Base-by-base conservation (phyloP, 345 rosid species). In the Melastoma malabathricum region DNA sequence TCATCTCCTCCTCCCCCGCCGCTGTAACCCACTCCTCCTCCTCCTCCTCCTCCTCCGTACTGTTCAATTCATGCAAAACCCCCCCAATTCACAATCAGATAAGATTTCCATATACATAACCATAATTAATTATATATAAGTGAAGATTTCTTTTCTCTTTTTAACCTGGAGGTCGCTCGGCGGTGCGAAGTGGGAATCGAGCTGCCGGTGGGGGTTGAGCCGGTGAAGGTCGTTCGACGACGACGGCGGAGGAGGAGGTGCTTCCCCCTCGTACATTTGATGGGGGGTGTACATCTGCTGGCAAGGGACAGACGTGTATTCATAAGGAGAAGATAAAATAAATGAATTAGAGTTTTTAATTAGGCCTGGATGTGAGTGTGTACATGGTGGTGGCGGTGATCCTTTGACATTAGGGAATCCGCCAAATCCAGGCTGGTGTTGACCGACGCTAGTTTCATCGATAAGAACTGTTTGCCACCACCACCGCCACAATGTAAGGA, bases 1-100 rank as follows among this genome's bases (percentile, higher is more conserved):
- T 92, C 95, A 59, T 79, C 93, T n/a, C n/a, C n/a, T n/a, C n/a
- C n/a, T n/a, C n/a, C n/a, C 51, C 77, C 87, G 23, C 75, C 2
- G 38, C 38, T 29, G 38, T n/a, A n/a, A n/a, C n/a, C n/a, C n/a
- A n/a, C n/a, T n/a, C n/a, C n/a, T n/a, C n/a, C n/a, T n/a, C n/a
- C n/a, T n/a, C n/a, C n/a, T n/a, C n/a, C n/a, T n/a, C n/a, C n/a
- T n/a, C n/a, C n/a, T n/a, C n/a, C n/a, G n/a, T n/a, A n/a, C n/a
- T n/a, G n/a, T n/a, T n/a, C n/a, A n/a, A n/a, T n/a, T n/a, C n/a
- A n/a, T n/a, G n/a, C n/a, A n/a, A n/a, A n/a, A n/a, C n/a, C n/a
- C n/a, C n/a, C n/a, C n/a, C n/a, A n/a, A n/a, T n/a, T n/a, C n/a
- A n/a, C n/a, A n/a, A n/a, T n/a, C n/a, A n/a, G n/a, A n/a, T n/a